A percentile compares a stretch with the other conserved stretches of the same genome.
Evolutionary conservation across 768 basidiomycete species (phyloP).

Genomic region (Mycena olivaceomarginata): DNA sequence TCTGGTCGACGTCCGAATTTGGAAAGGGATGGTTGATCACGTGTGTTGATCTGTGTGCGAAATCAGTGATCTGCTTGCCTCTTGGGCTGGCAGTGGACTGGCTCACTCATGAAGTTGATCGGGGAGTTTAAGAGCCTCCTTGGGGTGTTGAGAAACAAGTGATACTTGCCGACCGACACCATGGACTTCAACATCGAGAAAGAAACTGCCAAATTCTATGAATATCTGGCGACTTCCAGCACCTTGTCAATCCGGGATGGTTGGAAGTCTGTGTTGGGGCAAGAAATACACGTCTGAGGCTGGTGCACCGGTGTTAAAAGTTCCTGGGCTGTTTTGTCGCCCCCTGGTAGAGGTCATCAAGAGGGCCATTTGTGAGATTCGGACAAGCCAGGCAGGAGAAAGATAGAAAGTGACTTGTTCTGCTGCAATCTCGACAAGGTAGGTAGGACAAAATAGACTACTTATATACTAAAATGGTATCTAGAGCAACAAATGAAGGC

Average conservation of each 20-base stretch:
- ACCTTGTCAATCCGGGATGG: not conserved
- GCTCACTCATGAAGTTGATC: not conserved
- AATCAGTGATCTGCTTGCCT: not conserved
- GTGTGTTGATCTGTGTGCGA: not conserved
- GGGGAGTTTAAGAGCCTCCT: not conserved
- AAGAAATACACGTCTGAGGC: conserved; percentile 5
- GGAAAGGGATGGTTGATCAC: too few species aligned
- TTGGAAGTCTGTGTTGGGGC: conserved; percentile 10
- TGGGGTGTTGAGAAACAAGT: not conserved
- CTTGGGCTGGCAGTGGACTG: not conserved
- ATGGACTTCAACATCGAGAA: conserved; percentile 4
- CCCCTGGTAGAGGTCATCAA: conserved; percentile 44
- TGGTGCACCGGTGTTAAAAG: not conserved
- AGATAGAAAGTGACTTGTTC: too few species aligned
- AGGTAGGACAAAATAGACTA: too few species aligned
- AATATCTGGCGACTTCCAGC: not conserved
- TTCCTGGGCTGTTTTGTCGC: conserved; percentile 46
- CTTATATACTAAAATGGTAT: too few species aligned
- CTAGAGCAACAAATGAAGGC: too few species aligned
- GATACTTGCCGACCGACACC: conserved; percentile 2
- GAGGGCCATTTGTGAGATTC: too few species aligned
- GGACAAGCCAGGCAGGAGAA: too few species aligned
- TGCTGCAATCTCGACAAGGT: too few species aligned
- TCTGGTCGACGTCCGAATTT: too few species aligned
- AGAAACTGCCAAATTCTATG: not conserved